Conservation (phyloP, 2,329 filamentous ascomycete species). For the Tolypocladium tropicale region DNA sequence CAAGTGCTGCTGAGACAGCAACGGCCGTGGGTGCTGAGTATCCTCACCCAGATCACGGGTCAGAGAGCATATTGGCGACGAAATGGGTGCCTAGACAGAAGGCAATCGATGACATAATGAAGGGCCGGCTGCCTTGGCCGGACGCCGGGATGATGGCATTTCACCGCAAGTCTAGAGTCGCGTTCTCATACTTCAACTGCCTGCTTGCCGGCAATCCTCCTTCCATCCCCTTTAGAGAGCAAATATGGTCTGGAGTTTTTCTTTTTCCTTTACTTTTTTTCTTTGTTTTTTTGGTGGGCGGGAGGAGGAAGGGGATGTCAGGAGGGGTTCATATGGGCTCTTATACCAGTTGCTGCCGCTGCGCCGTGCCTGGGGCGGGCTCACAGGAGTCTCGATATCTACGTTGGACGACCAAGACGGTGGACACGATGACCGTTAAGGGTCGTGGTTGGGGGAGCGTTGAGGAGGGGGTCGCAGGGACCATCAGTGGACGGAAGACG, state of each 20-base stretch:
- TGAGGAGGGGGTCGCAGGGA: not conserved
- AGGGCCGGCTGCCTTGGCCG: conserved; percentile 1
- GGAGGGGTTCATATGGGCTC: conserved; percentile 29
- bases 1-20: conserved; percentile 64
- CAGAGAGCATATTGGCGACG: not conserved
- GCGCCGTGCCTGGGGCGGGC: conserved; percentile 7
- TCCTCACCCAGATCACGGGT: not conserved
- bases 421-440: not conserved
- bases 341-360: conserved; percentile 29
- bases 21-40: conserved; percentile 3
- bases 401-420: not conserved
- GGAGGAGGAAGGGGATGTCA: too few relatives aligned
- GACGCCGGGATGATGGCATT: not conserved
- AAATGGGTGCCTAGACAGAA: not conserved
- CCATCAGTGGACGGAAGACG: not conserved
- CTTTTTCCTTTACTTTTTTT: too few relatives aligned
- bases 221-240: conserved; percentile 19
- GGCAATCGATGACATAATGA: not conserved
- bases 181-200: not conserved
- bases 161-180: not conserved
- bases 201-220: not conserved
- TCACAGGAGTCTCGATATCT: conserved; percentile 1
- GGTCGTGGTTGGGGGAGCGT: not conserved
- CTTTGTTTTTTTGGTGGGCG: too few relatives aligned
- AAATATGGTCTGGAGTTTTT: conserved; percentile 38